phyloP scores from a whole-genome alignment of 176 grass and related monocot species.

The maize (Zea mays) region DNA sequence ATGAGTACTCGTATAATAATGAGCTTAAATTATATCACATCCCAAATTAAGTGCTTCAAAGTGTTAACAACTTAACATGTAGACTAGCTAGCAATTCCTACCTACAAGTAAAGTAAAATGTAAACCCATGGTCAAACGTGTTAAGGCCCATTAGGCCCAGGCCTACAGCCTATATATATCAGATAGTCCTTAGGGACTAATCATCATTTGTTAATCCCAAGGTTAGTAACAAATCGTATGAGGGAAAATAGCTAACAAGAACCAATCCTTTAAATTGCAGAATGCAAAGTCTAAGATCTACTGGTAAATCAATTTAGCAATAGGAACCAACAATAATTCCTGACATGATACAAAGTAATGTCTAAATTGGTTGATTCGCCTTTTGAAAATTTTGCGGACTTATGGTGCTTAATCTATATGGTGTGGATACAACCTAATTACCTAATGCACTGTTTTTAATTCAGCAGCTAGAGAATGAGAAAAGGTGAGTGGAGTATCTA shows the following conservation, averaged over 20 bases:
- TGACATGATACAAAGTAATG: background rate
- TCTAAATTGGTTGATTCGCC: conserved; percentile 16
- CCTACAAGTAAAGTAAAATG: conserved; percentile 15
- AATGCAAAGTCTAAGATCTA: conserved; percentile 15
- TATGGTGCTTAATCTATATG: conserved; percentile 22
- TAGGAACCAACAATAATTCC: conserved; percentile 23
- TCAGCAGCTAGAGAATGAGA: background rate
- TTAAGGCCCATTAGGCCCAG: too few species aligned
- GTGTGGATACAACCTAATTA: background rate
- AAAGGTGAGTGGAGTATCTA: background rate
- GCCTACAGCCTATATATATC: too few species aligned
- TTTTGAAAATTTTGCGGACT: background rate
- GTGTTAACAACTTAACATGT: background rate
- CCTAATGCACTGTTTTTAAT: background rate
- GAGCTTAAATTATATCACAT: background rate
- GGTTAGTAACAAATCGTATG: background rate
- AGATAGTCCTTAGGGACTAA: too few species aligned
- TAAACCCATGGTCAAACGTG: background rate
- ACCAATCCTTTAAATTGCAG: conserved; percentile 18
- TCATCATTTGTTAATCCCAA: too few species aligned
- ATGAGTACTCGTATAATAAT: background rate
- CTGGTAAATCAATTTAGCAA: conserved; percentile 18
- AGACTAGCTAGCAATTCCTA: conserved; percentile 18
- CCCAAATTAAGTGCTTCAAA: conserved; percentile 1
- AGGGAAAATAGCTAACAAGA: background rate